phyloP scores from a whole-genome alignment of 768 basidiomycete genomes.

The Leccinum sublutescens region DNA sequence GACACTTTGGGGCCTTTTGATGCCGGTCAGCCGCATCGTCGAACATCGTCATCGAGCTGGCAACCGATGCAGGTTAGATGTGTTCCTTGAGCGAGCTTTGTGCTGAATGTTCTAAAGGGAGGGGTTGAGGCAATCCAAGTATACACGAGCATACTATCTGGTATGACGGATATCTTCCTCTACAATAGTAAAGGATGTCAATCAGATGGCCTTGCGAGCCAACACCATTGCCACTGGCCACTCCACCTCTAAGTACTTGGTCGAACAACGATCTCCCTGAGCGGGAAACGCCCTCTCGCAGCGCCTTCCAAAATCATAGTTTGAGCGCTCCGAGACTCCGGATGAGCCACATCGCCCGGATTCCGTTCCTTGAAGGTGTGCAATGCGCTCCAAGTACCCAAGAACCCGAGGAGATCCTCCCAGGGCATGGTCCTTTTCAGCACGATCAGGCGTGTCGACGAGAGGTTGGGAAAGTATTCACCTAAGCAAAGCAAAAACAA shows the following conservation, averaged over 20 bases:
- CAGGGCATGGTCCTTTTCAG: slow-evolving; percentile 61
- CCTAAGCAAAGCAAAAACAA: slow-evolving; percentile 27
- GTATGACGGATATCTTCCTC: neutral
- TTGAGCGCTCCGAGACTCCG: slow-evolving; percentile 58
- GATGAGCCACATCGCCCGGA: slow-evolving; percentile 49
- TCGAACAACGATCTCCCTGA: slow-evolving; percentile 18
- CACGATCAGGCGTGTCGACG: slow-evolving; percentile 41
- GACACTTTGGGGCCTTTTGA: neutral
- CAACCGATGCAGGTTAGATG: neutral
- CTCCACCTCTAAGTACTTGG: slow-evolving; percentile 34
- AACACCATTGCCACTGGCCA: slow-evolving; percentile 38
- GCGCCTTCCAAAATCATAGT: slow-evolving; percentile 56
- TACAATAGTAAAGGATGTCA: neutral
- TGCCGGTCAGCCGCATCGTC: slow-evolving; percentile 9
- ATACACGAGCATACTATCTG: neutral
- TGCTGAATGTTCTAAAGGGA: neutral
- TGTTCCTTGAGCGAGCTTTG: neutral
- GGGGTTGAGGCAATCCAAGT: neutral
- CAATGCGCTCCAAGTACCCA: slow-evolving; percentile 69
- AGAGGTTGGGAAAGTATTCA: slow-evolving; percentile 39
- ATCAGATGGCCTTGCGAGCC: slow-evolving; percentile 10
- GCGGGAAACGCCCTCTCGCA: slow-evolving; percentile 31
- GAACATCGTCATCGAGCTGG: neutral
- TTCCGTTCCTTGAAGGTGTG: slow-evolving; percentile 63
- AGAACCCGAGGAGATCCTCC: slow-evolving; percentile 63